Conservation (phyloP, 805 yeast species). For the Diddensiella santjacobensis region DNA sequence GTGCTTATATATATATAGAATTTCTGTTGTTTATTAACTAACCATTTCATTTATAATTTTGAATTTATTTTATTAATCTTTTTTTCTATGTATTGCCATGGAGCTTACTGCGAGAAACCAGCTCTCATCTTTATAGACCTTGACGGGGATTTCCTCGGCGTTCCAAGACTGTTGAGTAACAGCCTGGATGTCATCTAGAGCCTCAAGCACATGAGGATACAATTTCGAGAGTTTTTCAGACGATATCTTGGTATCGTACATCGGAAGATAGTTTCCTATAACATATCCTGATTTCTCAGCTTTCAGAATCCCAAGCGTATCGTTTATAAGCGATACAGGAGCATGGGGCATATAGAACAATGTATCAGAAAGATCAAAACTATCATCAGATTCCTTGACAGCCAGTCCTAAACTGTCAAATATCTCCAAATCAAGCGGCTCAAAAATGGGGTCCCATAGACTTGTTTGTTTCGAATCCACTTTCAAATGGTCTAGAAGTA, state of each 20-base stretch:
- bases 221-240: constrained; percentile 39
- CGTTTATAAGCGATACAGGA: constrained; percentile 41
- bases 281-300: constrained; percentile 19
- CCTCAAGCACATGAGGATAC: constrained; percentile 34
- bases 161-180: constrained; percentile 14
- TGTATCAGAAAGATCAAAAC: constrained; percentile 20
- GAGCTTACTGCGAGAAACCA: constrained; percentile 33
- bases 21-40: neutral
- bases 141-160: constrained; percentile 15
- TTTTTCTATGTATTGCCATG: constrained; percentile 27
- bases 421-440: constrained; percentile 40
- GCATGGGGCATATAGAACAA: constrained; percentile 76
- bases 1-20: constrained; percentile 4
- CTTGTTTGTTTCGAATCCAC: constrained; percentile 36
- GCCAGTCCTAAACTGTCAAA: constrained; percentile 30
- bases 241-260: constrained; percentile 51
- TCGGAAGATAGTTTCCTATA: constrained; percentile 50
- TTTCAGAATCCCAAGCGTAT: constrained; percentile 11
- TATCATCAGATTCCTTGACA: constrained; percentile 28
- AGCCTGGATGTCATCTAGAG: neutral
- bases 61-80: neutral
- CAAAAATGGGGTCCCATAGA: constrained; percentile 64
- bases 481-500: constrained; percentile 34
- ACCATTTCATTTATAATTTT: constrained; percentile 8
- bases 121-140: constrained; percentile 18